Evolutionary conservation across 805 yeast species (phyloP), one percentile per base, ranked within the genome.

Genomic region (Saccharomycopsis sp.): DNA sequence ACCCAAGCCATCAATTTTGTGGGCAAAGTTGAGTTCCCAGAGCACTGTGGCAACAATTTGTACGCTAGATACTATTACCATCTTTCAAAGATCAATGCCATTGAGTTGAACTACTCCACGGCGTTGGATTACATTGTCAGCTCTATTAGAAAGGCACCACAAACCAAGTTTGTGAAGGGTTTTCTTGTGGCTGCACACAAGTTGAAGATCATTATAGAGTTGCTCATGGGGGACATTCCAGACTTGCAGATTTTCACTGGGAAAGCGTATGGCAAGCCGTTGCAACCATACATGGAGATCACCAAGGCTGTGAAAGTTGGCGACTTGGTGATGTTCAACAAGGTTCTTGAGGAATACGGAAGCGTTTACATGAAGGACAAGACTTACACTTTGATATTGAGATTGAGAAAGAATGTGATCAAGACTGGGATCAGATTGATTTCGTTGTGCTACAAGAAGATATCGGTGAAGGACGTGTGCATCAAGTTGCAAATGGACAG

Each of bases 111-210:
- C 62, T 92, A 92, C 61, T 77, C 95, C 2, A 68, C 83, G 15
- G 96, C 97, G 1, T 79, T 81, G 55, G 95, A 88, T 54, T 86
- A 77, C 56, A 83, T 84, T 42, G 82, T 86, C 42, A 86, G 92
- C n/a, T 96, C 98, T 2, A 81, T 88, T 40, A 80, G 98, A 65
- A 92, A 92, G 60, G 88, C 94, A 7, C 97, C 99, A 20, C 96
- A 86, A 60, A 84, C 94, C 1, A 69, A 73, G 33, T 74, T 78
- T 46, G 86, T 96, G 6, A 61, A 71, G 33, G 98, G 98, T 2
- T 92, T 92, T 59, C 60, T 87, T 49, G 95, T 88, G 62, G 75
- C 83, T 39, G 92, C 96, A 3, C 77, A 88, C 50, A 92, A 92
- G 64, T 72, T 92, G 52, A 81, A 77, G 56, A 82, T 89, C 48